Conservation (phyloP, 768 basidiomycete genomes). For the Boletales sp. region DNA sequence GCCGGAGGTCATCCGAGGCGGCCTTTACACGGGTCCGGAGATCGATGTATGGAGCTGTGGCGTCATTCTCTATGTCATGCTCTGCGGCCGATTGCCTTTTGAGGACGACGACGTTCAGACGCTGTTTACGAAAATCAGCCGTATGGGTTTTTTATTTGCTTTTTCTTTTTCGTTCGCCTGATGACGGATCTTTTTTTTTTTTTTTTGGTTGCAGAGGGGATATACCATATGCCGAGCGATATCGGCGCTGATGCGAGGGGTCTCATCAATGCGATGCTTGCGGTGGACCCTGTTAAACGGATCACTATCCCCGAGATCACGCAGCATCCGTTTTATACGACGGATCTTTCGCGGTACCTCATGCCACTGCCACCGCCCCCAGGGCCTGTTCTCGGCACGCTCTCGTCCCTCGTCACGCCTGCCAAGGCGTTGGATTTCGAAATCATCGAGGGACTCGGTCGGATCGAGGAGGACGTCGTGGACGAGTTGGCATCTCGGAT, state of each 20-base stretch:
- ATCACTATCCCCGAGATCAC: conserved; percentile 92
- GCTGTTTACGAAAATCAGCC: conserved; percentile 91
- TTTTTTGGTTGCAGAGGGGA: conserved; percentile 58
- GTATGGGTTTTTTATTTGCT: conserved; percentile 37
- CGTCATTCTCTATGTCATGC: conserved; percentile 98
- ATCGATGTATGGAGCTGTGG: conserved; percentile 99
- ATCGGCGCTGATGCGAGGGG: conserved; percentile 73
- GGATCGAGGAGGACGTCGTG: conserved; percentile 89
- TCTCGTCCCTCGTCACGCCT: conserved; percentile 68
- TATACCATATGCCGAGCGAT: conserved; percentile 79
- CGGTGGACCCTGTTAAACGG: conserved; percentile 90
- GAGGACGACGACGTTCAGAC: conserved; percentile 95
- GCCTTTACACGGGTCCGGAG: conserved; percentile 94
- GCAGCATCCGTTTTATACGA: conserved; percentile 85
- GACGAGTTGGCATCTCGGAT: conserved; percentile 74
- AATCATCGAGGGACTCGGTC: conserved; percentile 87
- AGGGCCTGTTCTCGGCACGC: conserved; percentile 71
- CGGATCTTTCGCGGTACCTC: conserved; percentile 84
- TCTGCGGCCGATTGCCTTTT: conserved; percentile 92
- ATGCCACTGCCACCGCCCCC: conserved; percentile 74
- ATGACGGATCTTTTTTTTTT: too few relatives aligned
- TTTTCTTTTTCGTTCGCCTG: too few relatives aligned
- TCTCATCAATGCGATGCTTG: conserved; percentile 86
- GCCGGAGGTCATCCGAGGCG: conserved; percentile 94
- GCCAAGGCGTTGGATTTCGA: conserved; percentile 70